Evolutionary conservation across 257 asterid genomes (phyloP).

Genomic region (Jaltomata sinuosa): DNA sequence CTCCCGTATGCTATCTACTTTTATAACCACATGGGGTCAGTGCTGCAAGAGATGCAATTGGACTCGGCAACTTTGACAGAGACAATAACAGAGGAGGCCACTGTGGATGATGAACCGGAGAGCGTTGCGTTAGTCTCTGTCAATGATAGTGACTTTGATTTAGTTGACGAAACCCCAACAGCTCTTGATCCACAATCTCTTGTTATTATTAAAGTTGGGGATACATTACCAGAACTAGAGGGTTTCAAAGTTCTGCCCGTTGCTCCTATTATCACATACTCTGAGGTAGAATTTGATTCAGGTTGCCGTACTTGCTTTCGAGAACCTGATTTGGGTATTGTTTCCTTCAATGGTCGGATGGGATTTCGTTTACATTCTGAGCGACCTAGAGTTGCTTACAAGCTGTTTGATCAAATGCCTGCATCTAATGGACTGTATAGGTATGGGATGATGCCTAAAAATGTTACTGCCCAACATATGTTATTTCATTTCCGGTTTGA

Average conservation of each 20-base stretch:
- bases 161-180: background rate
- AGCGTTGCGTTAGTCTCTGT: background rate
- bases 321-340: too few relatives aligned
- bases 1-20: too few relatives aligned
- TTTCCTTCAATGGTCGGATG: too few relatives aligned
- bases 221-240: background rate
- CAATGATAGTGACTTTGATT: background rate
- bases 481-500: background rate
- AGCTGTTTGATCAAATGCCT: background rate
- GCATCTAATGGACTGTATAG: background rate
- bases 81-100: too few relatives aligned
- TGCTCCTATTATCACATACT: too few relatives aligned
- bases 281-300: too few relatives aligned
- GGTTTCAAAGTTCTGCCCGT: background rate
- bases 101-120: too few relatives aligned
- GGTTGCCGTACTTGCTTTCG: too few relatives aligned
- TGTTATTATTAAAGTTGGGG: background rate
- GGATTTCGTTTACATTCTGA: too few relatives aligned
- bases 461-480: background rate
- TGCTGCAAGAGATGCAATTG: too few relatives aligned
- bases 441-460: background rate
- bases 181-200: background rate
- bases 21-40: too few relatives aligned
- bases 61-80: too few relatives aligned
- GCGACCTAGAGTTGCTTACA: background rate